Evolutionary conservation across 495 filamentous ascomycete genomes (phyloP).

Genomic region (Annulohypoxylon moriforme): DNA sequence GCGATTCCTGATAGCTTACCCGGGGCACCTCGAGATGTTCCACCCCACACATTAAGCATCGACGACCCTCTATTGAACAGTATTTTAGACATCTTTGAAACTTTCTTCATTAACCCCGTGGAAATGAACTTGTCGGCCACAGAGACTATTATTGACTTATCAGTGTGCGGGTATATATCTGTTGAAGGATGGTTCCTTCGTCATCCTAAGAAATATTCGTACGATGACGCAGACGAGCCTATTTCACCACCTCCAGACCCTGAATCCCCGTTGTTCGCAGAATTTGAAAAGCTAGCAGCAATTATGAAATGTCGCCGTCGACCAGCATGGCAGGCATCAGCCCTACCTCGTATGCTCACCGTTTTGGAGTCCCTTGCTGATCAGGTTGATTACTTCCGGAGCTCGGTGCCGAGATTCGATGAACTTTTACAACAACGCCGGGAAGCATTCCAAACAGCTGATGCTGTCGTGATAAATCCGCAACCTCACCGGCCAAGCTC

Average conservation of each 20-base stretch:
- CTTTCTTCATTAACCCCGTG: conserved; percentile 89
- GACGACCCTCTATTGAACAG: conserved; percentile 82
- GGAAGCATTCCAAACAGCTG: conserved; percentile 71
- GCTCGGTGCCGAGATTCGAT: conserved; percentile 80
- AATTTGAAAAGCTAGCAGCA: conserved; percentile 57
- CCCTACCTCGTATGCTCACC: conserved; percentile 61
- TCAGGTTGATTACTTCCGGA: conserved; percentile 72
- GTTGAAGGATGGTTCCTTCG: conserved; percentile 92
- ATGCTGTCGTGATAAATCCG: conserved; percentile 48
- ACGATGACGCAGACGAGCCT: conserved; percentile 54
- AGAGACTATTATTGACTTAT: conserved; percentile 81
- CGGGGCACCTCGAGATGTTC: conserved; percentile 65
- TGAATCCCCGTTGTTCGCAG: conserved; percentile 46
- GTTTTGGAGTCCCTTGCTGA: conserved; percentile 68
- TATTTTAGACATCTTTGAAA: conserved; percentile 74
- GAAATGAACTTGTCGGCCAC: conserved; percentile 90
- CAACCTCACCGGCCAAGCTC: conserved; percentile 35
- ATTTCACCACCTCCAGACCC: conserved; percentile 48
- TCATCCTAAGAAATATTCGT: conserved; percentile 71
- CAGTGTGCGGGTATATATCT: conserved; percentile 82
- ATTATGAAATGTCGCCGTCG: conserved; percentile 62
- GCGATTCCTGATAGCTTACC: conserved; percentile 63
- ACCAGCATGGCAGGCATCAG: conserved; percentile 60
- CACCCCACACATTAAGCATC: conserved; percentile 68
- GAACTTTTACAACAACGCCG: conserved; percentile 78